Evolutionary conservation across 768 basidiomycete species (phyloP).

Genomic region (Panaeolus papilionaceus): DNA sequence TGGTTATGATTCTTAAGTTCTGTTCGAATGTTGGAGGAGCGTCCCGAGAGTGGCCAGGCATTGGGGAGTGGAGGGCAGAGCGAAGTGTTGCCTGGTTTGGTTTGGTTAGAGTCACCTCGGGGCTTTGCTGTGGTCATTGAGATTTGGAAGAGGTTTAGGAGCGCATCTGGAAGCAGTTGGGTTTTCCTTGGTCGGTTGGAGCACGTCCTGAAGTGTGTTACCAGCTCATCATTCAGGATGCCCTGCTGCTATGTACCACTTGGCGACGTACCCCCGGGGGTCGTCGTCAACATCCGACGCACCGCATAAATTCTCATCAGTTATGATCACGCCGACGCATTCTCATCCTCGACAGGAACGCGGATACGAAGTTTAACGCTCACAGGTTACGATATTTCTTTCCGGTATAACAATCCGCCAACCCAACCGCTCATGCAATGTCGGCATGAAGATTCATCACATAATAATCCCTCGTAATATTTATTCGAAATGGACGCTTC

Average conservation of each 20-base stretch:
- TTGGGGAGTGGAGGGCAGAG: constrained; percentile 55
- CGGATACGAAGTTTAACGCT: constrained; percentile 14
- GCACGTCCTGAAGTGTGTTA: constrained; percentile 12
- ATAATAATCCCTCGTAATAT: constrained; percentile 28
- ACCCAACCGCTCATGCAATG: constrained; percentile 2
- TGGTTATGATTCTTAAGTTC: constrained; percentile 14
- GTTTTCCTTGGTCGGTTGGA: constrained; percentile 12
- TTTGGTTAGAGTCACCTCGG: constrained; percentile 24
- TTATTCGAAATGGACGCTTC: constrained; percentile 77
- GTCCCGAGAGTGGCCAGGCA: constrained; percentile 54
- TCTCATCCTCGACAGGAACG: constrained; percentile 14
- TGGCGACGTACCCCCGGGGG: constrained; percentile 13
- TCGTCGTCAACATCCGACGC: constrained; percentile 1
- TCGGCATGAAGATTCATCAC: constrained; percentile 12
- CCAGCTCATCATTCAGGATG: neutral
- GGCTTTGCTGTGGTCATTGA: constrained; percentile 27
- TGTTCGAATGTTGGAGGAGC: constrained; percentile 34
- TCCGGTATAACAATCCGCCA: constrained; percentile 3
- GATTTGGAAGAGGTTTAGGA: constrained; percentile 21
- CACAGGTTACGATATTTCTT: constrained; percentile 28
- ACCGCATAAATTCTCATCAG: neutral
- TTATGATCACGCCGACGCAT: neutral
- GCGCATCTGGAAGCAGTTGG: constrained; percentile 16
- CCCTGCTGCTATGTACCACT: neutral
- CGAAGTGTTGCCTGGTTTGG: constrained; percentile 47